phyloP scores from a whole-genome alignment of 2,329 filamentous ascomycete genomes.

The Tothia fuscella region DNA sequence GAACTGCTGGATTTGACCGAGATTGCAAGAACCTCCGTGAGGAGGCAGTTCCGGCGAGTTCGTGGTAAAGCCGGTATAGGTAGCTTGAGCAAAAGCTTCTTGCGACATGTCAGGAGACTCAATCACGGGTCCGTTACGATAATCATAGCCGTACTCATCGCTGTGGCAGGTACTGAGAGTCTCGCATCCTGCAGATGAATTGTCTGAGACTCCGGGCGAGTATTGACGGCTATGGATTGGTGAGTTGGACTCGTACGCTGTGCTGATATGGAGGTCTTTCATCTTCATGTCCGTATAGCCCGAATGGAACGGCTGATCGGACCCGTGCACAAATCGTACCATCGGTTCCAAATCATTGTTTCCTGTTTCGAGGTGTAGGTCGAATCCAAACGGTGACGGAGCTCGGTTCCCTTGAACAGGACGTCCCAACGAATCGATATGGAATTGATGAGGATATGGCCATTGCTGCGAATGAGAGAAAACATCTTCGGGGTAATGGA shows the following conservation, averaged over 20 bases:
- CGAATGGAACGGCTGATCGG: background rate
- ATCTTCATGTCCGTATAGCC: background rate
- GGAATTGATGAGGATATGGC: background rate
- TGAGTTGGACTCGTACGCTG: background rate
- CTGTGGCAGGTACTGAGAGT: constrained; percentile 7
- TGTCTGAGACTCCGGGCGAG: background rate
- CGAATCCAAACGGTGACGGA: background rate
- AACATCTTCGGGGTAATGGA: background rate
- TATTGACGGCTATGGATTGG: background rate
- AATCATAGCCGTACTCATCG: background rate
- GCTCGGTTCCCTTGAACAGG: no score
- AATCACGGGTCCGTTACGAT: background rate
- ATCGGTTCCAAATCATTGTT: background rate
- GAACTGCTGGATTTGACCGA: constrained; percentile 9
- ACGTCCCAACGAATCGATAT: no score
- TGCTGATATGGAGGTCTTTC: background rate
- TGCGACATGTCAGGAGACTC: background rate
- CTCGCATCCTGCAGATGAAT: constrained; percentile 6
- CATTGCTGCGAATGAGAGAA: background rate
- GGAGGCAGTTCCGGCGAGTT: background rate
- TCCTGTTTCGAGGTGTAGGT: background rate
- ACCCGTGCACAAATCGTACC: background rate
- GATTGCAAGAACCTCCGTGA: constrained; percentile 2
- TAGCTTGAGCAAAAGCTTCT: background rate
- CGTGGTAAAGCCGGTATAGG: background rate